Base-by-base conservation (phyloP, 371 early-diverging fungal genomes). In the Rhizopus delemar region DNA sequence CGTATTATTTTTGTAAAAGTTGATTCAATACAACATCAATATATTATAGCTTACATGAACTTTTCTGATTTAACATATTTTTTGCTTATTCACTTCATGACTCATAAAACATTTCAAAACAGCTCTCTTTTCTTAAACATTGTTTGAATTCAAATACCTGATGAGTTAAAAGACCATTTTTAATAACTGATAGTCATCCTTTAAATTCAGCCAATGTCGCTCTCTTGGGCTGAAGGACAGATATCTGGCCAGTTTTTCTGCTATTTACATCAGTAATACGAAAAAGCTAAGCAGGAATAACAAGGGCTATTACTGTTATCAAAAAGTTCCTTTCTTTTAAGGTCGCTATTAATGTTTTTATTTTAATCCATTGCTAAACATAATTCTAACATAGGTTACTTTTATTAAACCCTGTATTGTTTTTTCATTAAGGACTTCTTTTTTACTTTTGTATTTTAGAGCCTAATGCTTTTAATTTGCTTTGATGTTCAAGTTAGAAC, bases 401-500 rank as follows among this genome's bases (percentile, higher is more conserved):
- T 22, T 22, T 22, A 22, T 22, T 22, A 22, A 22, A 22, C 2
- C 22, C 22, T 22, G 0, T 22, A 0, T 22, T 22, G 2, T 22
- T 2, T 22, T 22, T 22, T 22, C 22, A 22, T 22, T 22, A 22
- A 22, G 22, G 22, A 22, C 22, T 22, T 22, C 22, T 22, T 22
- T 22, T 22, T 22, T 22, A 22, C 22, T 22, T 22, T 22, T 22
- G 22, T 22, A 83, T 80, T 57, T 91, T 83, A 3, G 78, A 66
- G 45, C 88, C 87, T 43, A 83, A 67, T 12, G 90, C 83, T 4
- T 28, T 85, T 74, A 15, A 84, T 82, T 58, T 92, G 92, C 52
- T 86, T 78, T 11, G 84, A 78, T 31, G 95, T 82, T 93, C 94
- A 94, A 13, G 70, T 82, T 32, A 92, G 73, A 8, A 96, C 97